Percentiles rank a stretch among this genome's conserved stretches.
Conservation (phyloP, 2,329 filamentous ascomycete genomes). For the Botrytis pseudocinerea region DNA sequence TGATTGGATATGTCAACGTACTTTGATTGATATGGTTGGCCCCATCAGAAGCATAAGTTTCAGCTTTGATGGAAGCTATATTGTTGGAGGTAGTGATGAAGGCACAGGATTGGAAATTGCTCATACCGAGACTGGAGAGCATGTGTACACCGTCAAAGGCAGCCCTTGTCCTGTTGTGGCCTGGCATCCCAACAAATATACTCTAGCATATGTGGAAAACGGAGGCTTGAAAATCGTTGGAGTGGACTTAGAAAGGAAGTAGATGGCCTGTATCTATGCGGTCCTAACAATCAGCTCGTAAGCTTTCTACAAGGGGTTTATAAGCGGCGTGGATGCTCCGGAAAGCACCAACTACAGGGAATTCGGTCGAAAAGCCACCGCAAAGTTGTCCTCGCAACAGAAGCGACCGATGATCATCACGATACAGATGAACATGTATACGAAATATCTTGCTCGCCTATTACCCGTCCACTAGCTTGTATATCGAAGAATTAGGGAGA, state of each 20-base stretch:
- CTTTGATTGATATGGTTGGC: slow-evolving; percentile 67
- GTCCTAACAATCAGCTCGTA: neutral
- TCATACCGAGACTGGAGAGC: slow-evolving; percentile 73
- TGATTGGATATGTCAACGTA: slow-evolving; percentile 74
- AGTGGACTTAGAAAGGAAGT: slow-evolving; percentile 39
- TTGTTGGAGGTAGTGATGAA: slow-evolving; percentile 74
- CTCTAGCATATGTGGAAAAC: slow-evolving; percentile 70
- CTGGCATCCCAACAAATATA: slow-evolving; percentile 76
- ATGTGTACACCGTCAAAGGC: slow-evolving; percentile 71
- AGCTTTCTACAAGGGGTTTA: neutral
- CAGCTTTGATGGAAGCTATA: slow-evolving; percentile 74
- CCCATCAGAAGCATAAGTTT: slow-evolving; percentile 72
- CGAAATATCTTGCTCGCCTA: neutral
- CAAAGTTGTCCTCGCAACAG: neutral
- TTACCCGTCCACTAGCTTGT: neutral
- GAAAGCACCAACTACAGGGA: slow-evolving; percentile 1
- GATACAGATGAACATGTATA: neutral
- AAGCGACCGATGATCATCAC: neutral
- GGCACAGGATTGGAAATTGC: slow-evolving; percentile 67
- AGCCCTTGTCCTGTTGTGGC: slow-evolving; percentile 65
- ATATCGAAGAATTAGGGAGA: neutral
- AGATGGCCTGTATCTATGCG: slow-evolving; percentile 12
- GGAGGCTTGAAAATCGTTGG: slow-evolving; percentile 63
- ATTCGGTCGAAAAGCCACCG: slow-evolving; percentile 1
- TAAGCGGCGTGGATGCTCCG: neutral